Evolutionary conservation across 2,329 filamentous ascomycete species (phyloP).

Genomic region (Claviceps sorghi): DNA sequence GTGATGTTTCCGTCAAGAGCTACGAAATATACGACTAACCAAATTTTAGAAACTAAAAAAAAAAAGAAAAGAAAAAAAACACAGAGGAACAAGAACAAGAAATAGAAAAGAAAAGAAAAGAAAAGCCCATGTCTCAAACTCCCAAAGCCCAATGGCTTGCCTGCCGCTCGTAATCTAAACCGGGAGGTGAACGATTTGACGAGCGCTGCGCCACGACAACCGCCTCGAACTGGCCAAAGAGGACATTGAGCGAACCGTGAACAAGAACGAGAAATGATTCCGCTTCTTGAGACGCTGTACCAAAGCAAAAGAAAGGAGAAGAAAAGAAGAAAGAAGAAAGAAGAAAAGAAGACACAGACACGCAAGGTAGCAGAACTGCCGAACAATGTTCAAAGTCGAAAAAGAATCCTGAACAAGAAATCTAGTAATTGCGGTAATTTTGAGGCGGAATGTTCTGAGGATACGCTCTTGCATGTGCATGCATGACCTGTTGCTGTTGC

Average conservation of each 20-base stretch:
- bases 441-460: conserved; percentile 25
- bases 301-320: background rate
- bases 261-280: background rate
- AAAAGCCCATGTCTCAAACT: background rate
- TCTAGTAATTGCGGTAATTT: conserved; percentile 22
- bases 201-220: background rate
- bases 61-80: background rate
- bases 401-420: background rate
- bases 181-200: background rate
- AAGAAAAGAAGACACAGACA: background rate
- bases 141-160: background rate
- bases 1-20: background rate
- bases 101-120: background rate
- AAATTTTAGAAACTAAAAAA: background rate
- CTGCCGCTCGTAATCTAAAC: background rate
- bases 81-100: background rate
- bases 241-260: background rate
- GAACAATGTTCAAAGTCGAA: background rate
- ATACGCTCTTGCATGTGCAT: conserved; percentile 27
- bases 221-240: background rate
- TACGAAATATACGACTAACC: background rate
- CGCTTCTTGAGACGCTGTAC: background rate
- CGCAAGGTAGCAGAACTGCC: background rate
- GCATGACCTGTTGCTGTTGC: conserved; percentile 18
- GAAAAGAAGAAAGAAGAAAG: background rate